Conservation (phyloP, 768 basidiomycete genomes). For the Boletus tomentosulus region DNA sequence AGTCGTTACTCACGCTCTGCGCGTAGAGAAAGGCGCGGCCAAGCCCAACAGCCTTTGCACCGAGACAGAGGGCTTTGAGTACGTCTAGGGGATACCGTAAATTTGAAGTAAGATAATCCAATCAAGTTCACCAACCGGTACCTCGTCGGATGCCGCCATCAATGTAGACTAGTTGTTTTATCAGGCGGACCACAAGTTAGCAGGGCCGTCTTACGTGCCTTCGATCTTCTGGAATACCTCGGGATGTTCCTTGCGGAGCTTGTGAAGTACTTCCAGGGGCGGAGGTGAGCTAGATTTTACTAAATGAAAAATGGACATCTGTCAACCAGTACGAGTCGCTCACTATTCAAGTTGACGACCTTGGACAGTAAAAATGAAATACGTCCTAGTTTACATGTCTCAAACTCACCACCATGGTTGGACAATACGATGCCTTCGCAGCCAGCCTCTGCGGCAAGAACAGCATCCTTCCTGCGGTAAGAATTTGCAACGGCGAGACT, state of each 20-base stretch:
- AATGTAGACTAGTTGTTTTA: slow-evolving; percentile 60
- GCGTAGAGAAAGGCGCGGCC: slow-evolving; percentile 86
- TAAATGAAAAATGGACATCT: slow-evolving; percentile 2
- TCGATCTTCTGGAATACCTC: slow-evolving; percentile 71
- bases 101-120: neutral
- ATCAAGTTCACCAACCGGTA: slow-evolving; percentile 47
- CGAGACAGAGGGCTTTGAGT: slow-evolving; percentile 85
- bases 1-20: slow-evolving; percentile 55
- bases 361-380: slow-evolving; percentile 5
- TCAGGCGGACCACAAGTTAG: slow-evolving; percentile 1
- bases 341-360: slow-evolving; percentile 83
- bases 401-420: slow-evolving; percentile 76
- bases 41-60: slow-evolving; percentile 82
- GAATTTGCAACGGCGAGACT: neutral
- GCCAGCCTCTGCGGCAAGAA: slow-evolving; percentile 77
- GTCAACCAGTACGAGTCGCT: slow-evolving; percentile 18
- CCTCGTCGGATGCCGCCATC: slow-evolving; percentile 77
- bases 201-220: slow-evolving; percentile 36
- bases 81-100: slow-evolving; percentile 47
- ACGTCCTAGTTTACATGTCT: neutral
- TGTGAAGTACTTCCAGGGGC: slow-evolving; percentile 73
- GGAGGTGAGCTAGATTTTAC: slow-evolving; percentile 57
- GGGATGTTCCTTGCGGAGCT: slow-evolving; percentile 65
- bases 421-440: slow-evolving; percentile 86
- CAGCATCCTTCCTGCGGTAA: slow-evolving; percentile 60